Evolutionary conservation across 345 rosid species (phyloP).

Genomic region (Aquilaria malaccensis): DNA sequence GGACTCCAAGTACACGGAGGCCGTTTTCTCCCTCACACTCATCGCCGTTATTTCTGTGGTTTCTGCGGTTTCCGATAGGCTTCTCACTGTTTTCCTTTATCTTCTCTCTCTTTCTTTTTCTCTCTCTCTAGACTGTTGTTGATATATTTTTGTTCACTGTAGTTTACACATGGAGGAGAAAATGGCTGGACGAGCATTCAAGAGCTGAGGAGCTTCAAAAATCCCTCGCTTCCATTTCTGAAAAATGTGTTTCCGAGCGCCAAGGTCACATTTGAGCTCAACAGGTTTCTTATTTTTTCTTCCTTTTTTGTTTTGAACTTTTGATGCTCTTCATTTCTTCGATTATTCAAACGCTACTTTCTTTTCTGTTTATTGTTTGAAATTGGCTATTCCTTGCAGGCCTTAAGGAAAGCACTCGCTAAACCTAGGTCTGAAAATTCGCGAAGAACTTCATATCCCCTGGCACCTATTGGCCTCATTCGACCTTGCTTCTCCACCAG

Average conservation of each 20-base stretch:
- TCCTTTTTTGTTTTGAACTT: background rate
- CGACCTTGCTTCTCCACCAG: too few species aligned
- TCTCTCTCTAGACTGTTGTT: too few species aligned
- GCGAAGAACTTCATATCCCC: too few species aligned
- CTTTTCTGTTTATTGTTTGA: background rate
- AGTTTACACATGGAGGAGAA: slow-evolving; percentile 51
- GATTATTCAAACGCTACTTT: too few species aligned
- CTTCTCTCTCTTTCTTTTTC: too few species aligned
- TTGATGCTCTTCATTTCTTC: too few species aligned
- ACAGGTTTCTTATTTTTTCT: slow-evolving; percentile 39
- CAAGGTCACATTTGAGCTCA: slow-evolving; percentile 87
- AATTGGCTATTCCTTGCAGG: slow-evolving; percentile 40
- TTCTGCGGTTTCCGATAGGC: too few species aligned
- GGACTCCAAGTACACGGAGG: too few species aligned
- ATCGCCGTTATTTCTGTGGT: too few species aligned
- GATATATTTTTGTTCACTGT: background rate
- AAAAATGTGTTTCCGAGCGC: slow-evolving; percentile 72
- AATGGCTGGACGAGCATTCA: slow-evolving; percentile 22
- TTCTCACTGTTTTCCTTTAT: too few species aligned
- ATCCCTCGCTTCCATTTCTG: slow-evolving; percentile 46
- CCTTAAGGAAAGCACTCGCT: slow-evolving; percentile 61
- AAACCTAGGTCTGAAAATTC: slow-evolving; percentile 9
- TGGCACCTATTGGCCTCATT: too few species aligned
- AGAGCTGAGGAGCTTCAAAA: slow-evolving; percentile 46
- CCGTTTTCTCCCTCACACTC: too few species aligned